Evolutionary conservation across 768 basidiomycete genomes (phyloP).

Genomic region (Russula brevipes): DNA sequence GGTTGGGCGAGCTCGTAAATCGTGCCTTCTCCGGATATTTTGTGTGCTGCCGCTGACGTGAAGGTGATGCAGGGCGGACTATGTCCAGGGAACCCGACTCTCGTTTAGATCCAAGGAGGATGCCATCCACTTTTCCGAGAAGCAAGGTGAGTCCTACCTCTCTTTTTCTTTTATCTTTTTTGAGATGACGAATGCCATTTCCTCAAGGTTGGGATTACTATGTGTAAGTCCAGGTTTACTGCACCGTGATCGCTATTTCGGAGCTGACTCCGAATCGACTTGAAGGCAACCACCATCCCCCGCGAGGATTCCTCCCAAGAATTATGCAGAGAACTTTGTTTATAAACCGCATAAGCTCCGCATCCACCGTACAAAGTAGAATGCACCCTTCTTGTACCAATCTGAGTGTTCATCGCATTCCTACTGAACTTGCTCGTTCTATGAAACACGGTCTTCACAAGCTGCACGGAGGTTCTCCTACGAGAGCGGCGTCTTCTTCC

Average conservation of each 20-base stretch:
- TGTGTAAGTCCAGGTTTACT: slow-evolving; percentile 51
- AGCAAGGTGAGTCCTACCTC: slow-evolving; percentile 61
- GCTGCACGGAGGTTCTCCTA: not conserved
- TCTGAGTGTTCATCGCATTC: not conserved
- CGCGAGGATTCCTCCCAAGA: slow-evolving; percentile 75
- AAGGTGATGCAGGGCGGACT: slow-evolving; percentile 66
- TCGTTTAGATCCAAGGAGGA: slow-evolving; percentile 84
- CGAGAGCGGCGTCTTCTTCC: not conserved
- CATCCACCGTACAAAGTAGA: slow-evolving; percentile 88
- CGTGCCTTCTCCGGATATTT: not conserved
- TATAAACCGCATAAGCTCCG: slow-evolving; percentile 77
- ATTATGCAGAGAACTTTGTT: slow-evolving; percentile 87
- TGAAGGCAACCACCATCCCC: slow-evolving; percentile 52
- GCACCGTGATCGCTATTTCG: not conserved
- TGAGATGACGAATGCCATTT: slow-evolving; percentile 18
- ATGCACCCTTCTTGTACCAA: slow-evolving; percentile 7
- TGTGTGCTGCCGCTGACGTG: not conserved
- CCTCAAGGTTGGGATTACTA: slow-evolving; percentile 85
- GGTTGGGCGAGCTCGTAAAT: slow-evolving; percentile 93
- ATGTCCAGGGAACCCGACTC: slow-evolving; percentile 87
- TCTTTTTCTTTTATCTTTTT: not conserved
- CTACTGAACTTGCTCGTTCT: not conserved
- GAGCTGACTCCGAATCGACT: not conserved
- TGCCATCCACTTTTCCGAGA: slow-evolving; percentile 93
- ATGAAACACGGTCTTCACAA: not conserved